A percentile compares a stretch with the other conserved stretches of the same genome.
phyloP scores from a whole-genome alignment of 495 filamentous ascomycete species.

The Xylaria sp. region DNA sequence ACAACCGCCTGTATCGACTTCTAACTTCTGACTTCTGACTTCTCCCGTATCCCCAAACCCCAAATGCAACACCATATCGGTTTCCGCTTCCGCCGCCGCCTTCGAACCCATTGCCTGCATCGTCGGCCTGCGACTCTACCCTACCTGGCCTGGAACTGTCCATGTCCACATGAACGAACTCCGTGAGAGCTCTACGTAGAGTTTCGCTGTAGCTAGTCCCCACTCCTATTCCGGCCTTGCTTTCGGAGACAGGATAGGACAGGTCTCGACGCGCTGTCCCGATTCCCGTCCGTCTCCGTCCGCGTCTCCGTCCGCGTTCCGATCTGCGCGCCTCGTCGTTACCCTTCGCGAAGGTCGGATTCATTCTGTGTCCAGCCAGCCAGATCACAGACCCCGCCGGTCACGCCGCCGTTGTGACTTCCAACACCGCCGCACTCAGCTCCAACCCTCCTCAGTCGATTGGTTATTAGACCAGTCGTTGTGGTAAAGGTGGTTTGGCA shows the following conservation, averaged over 20 bases:
- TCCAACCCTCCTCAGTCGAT: slow-evolving; percentile 29
- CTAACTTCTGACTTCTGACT: no score
- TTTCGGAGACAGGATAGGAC: slow-evolving; percentile 10
- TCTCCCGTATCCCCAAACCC: slow-evolving; percentile 32
- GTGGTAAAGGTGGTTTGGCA: slow-evolving; percentile 22
- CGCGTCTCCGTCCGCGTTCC: no score
- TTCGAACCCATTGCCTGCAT: not conserved
- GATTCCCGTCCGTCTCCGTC: no score
- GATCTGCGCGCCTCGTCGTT: slow-evolving; percentile 15
- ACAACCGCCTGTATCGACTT: slow-evolving; percentile 36
- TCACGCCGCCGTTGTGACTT: slow-evolving; percentile 25
- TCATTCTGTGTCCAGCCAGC: not conserved
- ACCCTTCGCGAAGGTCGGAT: slow-evolving; percentile 3
- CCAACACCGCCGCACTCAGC: slow-evolving; percentile 27
- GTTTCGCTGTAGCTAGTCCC: slow-evolving; percentile 14
- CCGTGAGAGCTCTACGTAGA: not conserved
- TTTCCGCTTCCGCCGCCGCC: not conserved
- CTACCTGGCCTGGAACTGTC: not conserved
- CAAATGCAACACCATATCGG: slow-evolving; percentile 31
- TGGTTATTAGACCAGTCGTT: slow-evolving; percentile 42
- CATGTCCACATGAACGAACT: slow-evolving; percentile 10
- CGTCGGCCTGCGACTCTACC: slow-evolving; percentile 6
- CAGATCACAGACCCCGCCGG: not conserved
- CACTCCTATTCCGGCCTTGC: not conserved
- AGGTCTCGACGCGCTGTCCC: slow-evolving; percentile 13